Percentiles rank a stretch among this genome's conserved stretches.
Evolutionary conservation across 2,329 filamentous ascomycete species (phyloP).

Genomic region (Lecanosticta acicola): DNA sequence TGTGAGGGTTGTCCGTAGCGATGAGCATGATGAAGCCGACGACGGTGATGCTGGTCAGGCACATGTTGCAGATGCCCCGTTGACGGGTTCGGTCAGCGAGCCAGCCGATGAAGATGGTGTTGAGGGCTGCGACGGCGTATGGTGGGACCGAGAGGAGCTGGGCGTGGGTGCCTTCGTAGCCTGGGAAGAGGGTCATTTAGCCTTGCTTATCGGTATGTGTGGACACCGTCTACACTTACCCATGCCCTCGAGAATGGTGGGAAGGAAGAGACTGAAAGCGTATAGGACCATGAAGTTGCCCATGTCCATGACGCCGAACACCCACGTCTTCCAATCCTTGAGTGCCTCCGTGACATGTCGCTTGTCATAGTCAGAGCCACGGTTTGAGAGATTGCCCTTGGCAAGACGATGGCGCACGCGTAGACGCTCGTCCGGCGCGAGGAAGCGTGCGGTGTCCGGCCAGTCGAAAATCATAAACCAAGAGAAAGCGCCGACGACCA

Average conservation of each 20-base stretch:
- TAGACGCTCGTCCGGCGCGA: constrained; percentile 40
- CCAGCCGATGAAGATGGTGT: constrained; percentile 66
- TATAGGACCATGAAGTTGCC: constrained; percentile 36
- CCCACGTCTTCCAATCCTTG: constrained; percentile 78
- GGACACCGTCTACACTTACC: constrained; percentile 32
- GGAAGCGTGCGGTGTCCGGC: constrained; percentile 53
- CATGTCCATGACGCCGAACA: constrained; percentile 71
- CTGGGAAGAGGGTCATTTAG: too few species aligned
- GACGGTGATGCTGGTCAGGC: constrained; percentile 63
- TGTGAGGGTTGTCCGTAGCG: constrained; percentile 54
- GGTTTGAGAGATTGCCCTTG: constrained; percentile 23
- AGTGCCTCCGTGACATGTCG: constrained; percentile 36
- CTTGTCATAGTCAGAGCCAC: constrained; percentile 24
- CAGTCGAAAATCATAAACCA: constrained; percentile 47
- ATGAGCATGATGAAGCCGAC: constrained; percentile 75
- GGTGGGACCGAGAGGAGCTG: constrained; percentile 56
- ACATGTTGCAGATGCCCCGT: constrained; percentile 76
- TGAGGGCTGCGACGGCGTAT: constrained; percentile 63
- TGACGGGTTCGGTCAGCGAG: constrained; percentile 67
- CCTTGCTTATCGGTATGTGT: too few species aligned
- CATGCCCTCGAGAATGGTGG: constrained; percentile 29
- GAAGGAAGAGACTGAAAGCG: constrained; percentile 31
- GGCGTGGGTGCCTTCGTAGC: constrained; percentile 38
- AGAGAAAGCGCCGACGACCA: constrained; percentile 44
- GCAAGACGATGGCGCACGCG: constrained; percentile 24